Percentiles rank a stretch among this genome's conserved stretches.
phyloP scores from a whole-genome alignment of 2,329 filamentous ascomycete species.

The Monosporascus sp. region DNA sequence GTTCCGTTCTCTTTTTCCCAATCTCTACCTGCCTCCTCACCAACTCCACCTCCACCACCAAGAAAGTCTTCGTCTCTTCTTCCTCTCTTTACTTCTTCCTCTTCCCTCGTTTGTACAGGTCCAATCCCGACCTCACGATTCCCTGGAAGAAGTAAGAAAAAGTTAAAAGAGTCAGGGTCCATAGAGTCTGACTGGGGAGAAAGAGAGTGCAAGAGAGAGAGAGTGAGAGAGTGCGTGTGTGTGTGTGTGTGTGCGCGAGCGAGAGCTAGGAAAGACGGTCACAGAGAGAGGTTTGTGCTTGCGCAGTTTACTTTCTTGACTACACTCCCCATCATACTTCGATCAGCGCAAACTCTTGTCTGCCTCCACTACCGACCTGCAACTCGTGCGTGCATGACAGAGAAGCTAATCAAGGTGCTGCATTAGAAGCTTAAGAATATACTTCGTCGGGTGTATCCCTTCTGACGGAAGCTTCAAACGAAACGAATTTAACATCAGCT shows the following conservation, averaged over 20 bases:
- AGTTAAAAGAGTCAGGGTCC: conserved; percentile 11
- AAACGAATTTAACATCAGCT: not conserved
- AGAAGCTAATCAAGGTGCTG: not conserved
- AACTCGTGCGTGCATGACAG: not conserved
- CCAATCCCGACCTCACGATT: conserved; percentile 30
- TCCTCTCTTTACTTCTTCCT: conserved; percentile 28
- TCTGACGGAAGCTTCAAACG: not conserved
- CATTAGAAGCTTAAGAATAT: not conserved
- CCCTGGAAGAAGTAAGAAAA: conserved; percentile 10
- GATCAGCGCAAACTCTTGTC: not conserved
- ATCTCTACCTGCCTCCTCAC: conserved; percentile 17
- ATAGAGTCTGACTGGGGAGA: conserved; percentile 10
- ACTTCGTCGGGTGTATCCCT: not conserved
- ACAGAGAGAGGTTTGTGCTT: not conserved
- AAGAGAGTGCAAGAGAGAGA: conserved; percentile 5
- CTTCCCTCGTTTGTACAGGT: conserved; percentile 24
- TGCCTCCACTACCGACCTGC: not conserved
- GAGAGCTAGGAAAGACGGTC: not conserved
- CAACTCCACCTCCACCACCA: conserved; percentile 14
- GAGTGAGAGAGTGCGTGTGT: conserved; percentile 4
- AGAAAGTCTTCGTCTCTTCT: conserved; percentile 27
- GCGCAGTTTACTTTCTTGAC: not conserved
- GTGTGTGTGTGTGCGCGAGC: conserved; percentile 5
- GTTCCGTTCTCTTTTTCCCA: conserved; percentile 4
- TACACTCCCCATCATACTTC: not conserved